These are phyloP conservation scores for Tylopilus cervinicoccineus DNA, from an alignment of 768 basidiomycete genomes.

Conservation along the genomic window DNA sequence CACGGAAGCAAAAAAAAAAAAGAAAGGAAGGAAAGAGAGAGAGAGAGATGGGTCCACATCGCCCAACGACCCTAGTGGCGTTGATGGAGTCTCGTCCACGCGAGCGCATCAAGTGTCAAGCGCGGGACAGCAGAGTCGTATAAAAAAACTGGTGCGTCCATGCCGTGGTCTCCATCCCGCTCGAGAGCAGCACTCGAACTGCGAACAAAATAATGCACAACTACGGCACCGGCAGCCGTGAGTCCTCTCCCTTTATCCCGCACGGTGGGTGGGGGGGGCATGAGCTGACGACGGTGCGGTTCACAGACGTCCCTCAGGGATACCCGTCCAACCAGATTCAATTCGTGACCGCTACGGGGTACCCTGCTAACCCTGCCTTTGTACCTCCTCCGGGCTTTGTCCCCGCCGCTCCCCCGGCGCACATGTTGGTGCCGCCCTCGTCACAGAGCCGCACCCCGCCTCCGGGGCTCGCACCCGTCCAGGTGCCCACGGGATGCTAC, in stretches of 20 bases:
- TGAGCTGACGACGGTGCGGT: neutral
- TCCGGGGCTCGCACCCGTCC: constrained; percentile 9
- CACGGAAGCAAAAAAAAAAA: neutral
- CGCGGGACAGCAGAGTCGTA: neutral
- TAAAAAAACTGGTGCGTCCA: constrained; percentile 1
- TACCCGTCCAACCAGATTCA: neutral
- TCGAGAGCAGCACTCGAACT: neutral
- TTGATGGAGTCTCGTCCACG: constrained; percentile 6
- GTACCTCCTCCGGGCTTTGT: neutral
- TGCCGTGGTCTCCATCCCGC: neutral
- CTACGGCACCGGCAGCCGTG: constrained; percentile 1
- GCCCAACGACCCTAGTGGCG: neutral
- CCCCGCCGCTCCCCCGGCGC: neutral
- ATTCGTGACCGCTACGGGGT: neutral
- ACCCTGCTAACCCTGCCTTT: neutral
- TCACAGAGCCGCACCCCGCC: neutral
- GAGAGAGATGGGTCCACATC: neutral
- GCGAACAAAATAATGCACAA: constrained; percentile 2
- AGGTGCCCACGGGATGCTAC: constrained; percentile 16
- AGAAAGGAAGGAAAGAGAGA: neutral
- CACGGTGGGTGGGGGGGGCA: neutral
- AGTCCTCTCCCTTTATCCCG: neutral
- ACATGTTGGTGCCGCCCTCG: too few species aligned
- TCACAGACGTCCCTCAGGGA: constrained; percentile 1
- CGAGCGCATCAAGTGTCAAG: too few species aligned